Percentiles rank a stretch among this genome's conserved stretches.
These are phyloP conservation scores for Peronospora belbahrii DNA, from an alignment of 352 stramenopile species.

Conservation along the genomic window DNA sequence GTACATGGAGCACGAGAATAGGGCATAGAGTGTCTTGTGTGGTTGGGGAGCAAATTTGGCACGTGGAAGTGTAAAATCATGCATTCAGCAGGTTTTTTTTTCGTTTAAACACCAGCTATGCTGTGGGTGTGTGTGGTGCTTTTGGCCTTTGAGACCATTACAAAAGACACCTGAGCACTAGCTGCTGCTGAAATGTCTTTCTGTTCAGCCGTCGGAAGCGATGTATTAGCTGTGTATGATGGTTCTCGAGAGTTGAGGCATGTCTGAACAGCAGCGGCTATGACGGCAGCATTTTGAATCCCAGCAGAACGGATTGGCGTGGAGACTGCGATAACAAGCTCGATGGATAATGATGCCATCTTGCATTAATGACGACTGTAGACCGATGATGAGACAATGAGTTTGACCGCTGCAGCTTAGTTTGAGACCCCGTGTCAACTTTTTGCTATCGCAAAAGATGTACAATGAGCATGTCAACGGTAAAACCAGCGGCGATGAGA, in stretches of 20 bases:
- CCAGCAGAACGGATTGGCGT: constrained; percentile 12
- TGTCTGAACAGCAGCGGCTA: constrained; percentile 6
- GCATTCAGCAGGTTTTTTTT: constrained; percentile 11
- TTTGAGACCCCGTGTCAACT: constrained; percentile 54
- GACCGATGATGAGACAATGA: too few species aligned
- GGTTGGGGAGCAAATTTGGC: constrained; percentile 1
- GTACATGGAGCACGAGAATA: constrained; percentile 18
- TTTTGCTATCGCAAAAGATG: constrained; percentile 28
- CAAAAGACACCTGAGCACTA: neutral
- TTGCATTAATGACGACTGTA: constrained; percentile 41
- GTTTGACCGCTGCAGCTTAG: constrained; percentile 38
- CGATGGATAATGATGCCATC: constrained; percentile 6
- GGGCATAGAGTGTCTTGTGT: constrained; percentile 13
- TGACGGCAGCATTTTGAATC: constrained; percentile 12
- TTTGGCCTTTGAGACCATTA: neutral
- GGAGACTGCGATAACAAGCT: constrained; percentile 17
- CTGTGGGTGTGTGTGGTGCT: constrained; percentile 7
- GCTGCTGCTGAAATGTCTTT: constrained; percentile 2
- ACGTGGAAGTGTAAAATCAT: constrained; percentile 17
- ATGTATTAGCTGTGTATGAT: constrained; percentile 36
- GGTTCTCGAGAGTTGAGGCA: constrained; percentile 20
- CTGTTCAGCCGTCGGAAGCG: constrained; percentile 1
- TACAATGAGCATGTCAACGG: constrained; percentile 9
- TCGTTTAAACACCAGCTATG: constrained; percentile 9
- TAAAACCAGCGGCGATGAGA: constrained; percentile 6